A percentile compares a stretch with the other conserved stretches of the same genome.
These are phyloP conservation scores for Stipa capillata DNA, from an alignment of 176 grass and related monocot species.

Conservation along the genomic window DNA sequence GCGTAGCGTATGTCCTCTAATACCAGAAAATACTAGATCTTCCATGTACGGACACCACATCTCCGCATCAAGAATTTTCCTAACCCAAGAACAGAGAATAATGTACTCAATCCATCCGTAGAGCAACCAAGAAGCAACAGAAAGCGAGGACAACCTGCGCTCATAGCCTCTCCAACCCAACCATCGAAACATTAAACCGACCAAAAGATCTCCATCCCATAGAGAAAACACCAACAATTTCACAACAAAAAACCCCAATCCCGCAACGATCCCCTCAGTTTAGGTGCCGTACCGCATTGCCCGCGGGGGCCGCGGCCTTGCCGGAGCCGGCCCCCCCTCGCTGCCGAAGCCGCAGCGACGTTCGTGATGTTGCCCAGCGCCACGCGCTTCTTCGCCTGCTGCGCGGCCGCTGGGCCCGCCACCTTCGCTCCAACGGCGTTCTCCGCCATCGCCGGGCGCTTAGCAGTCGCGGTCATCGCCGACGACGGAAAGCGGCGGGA, in stretches of 20 bases:
- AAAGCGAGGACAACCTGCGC: background rate
- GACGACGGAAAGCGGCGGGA: constrained; percentile 30
- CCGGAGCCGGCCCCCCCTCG: background rate
- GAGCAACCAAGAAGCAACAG: background rate
- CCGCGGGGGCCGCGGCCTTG: no score
- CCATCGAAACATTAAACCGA: background rate
- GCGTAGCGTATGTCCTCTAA: background rate
- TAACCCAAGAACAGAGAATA: background rate
- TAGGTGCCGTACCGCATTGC: constrained; percentile 18
- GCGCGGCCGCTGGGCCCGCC: constrained; percentile 17
- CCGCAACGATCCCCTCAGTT: background rate
- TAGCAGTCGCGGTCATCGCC: constrained; percentile 15
- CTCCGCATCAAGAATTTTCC: background rate
- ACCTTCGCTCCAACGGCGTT: constrained; percentile 12
- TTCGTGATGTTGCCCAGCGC: constrained; percentile 81
- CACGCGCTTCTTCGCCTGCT: constrained; percentile 81
- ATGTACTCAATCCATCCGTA: background rate
- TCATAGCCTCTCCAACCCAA: background rate
- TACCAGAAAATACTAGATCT: background rate
- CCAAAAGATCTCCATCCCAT: background rate
- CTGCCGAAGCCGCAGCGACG: background rate
- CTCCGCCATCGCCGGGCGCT: constrained; percentile 49
- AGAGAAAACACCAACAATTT: background rate
- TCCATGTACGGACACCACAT: background rate
- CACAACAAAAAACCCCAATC: background rate